Evolutionary conservation across 345 rosid species (phyloP), one percentile per base, ranked within the genome.

Genomic region (Camelina neglecta): DNA sequence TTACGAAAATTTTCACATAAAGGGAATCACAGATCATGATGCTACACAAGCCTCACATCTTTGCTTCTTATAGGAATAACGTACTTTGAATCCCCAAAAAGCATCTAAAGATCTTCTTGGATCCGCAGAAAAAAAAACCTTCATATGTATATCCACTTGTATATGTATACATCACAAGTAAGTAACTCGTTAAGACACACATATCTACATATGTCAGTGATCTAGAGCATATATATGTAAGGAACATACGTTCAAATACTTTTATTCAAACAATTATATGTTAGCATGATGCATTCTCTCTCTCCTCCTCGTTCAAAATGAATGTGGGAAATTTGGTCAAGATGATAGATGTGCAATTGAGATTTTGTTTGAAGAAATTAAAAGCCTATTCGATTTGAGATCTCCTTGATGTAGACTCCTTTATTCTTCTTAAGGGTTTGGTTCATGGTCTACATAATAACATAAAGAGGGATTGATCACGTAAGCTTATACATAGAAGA

Each of bases 41-140:
- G 85, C 67, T 65, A 67, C 60, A 58, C 57, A 76, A 77, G 86
- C 83, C 78, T 78, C 80, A 72, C 70, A 69, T 54, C 21, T 50
- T 82, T 87, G 60, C 92, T 74, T 62, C 53, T 82, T 74, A 59
- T 62, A 83, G 89, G 76, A 82, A 81, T 84, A 82, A 81, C 88
- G 90, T 91, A 83, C 79, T 79, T 60, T 71, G 80, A 77, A 64
- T 69, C 26, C 68, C 73, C 31, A 60, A 77, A 76, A 91, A 89
- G 86, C 90, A 67, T 81, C 60, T 47, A 29, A 80, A 84, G 90
- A 89, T 89, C 78, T 82, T 81, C 79, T 84, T 81, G 83, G 88
- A 87, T 91, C 86, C 68, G 76, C 76, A 61, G 49, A 55, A 76
- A 60, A 75, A 49, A 26, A 3, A 26, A 3, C 26, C 29, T 3